Evolutionary conservation across 1,139 yeast genomes (phyloP), one percentile per base, ranked within the genome.

Genomic region (Geotrichum reessii): DNA sequence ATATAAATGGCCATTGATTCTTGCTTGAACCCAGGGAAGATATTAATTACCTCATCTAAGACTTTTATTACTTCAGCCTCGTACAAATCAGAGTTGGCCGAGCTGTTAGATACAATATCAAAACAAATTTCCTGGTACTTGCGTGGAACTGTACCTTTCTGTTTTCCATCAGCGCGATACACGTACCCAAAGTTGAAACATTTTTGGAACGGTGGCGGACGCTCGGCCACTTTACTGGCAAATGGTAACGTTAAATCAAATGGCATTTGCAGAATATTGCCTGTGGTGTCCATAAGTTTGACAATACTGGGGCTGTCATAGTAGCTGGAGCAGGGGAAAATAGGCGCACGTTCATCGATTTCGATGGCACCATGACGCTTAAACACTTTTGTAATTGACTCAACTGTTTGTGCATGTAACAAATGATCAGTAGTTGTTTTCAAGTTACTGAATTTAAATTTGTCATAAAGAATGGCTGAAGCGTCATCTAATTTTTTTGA

Each of bases 41-140:
- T 69, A 4, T 78, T 73, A 2, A 87, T 72, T 5, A 91, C 77
- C 65, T 90, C 96, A 66, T 87, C 95, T 44, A 90, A 78, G 0
- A 90, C 87, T 65, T 87, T 87, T 54, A 93, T 75, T 61, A 93
- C 83, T 67, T 93, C 99, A 0, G 97, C 97, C 69, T 93, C 98
- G 64, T 86, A 79, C 55, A 81, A 78, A 4, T 82, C 74, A 8
- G 78, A 68, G 60, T 78, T 81, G 0, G 73, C 62, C 0, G 80
- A 67, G 50, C 81, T 62, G 1, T 63, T 57, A 12, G 67, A 62
- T 1, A 87, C 78, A 47, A 92, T 86, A 71, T 93, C 98, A 72
- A 92, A 92, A 65, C 87, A 93, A 49, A 90, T 83, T 58, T 95
- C 96, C 48, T 86, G 83, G 69, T 85, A 90, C 63, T 83, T 83